Base-by-base conservation (phyloP, 202 grass and related monocot species). In the Setaria italica region DNA sequence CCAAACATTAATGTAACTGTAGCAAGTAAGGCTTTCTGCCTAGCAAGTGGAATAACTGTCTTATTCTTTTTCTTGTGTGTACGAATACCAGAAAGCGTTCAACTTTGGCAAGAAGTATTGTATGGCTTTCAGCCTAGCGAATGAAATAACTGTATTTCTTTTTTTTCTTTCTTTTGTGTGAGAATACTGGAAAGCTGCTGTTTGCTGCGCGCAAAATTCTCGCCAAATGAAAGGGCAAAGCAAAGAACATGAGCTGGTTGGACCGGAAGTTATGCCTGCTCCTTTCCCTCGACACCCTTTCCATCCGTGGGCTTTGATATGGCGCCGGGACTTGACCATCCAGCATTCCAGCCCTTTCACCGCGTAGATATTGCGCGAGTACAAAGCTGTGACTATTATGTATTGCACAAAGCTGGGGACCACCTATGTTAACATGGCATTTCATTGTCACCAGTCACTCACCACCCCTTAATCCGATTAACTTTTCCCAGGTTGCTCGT, bases 91-190 rank as follows among this genome's bases (percentile, higher is more conserved):
- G 25, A 12, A 32, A 62, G 0, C 11, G 9, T 30, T 60, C 4
- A 62, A 11, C 25, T 32, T 11, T 62, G 59, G 59, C 59, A 62
- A 32, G n/a, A 87, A 70, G 79, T 13, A 77, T 63, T 9, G 35
- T 16, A 66, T 45, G 53, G 16, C 33, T 30, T 33, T 62, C 43
- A 62, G 34, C 16, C 54, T n/a, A 64, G 50, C 4, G 43, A 49
- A 75, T 60, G 53, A 42, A 70, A 30, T 53, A 35, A 8, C 7
- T 41, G 20, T 64, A 4, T 70, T 43, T 55, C 7, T 57, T 7
- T 60, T 60, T 3, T 9, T 46, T 25, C 51, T 30, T 45, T 72
- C 49, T 35, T 58, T 4, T 78, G 16, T 55, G 20, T 11, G 39
- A 39, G 67, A 50, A 73, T 35, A 37, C n/a, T 25, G 25, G 56